Percentiles rank a stretch among this genome's conserved stretches.
These are phyloP conservation scores for Lanmaoa pseudosensibilis DNA, from an alignment of 768 basidiomycete genomes.

Conservation along the genomic window DNA sequence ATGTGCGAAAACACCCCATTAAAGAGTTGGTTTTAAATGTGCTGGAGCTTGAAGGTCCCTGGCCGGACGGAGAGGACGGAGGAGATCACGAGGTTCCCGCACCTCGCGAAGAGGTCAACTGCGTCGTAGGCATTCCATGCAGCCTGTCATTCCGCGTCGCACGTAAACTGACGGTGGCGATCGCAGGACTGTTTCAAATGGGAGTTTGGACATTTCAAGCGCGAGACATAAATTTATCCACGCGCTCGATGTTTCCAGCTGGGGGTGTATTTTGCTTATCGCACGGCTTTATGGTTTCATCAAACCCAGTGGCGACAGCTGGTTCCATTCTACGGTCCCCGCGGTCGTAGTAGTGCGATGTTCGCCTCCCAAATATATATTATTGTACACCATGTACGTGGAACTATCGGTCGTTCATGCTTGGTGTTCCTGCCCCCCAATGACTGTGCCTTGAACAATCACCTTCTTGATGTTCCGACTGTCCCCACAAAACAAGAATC, in stretches of 20 bases:
- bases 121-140: conserved; percentile 46
- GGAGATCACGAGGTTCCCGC: conserved; percentile 50
- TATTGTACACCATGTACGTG: conserved; percentile 7
- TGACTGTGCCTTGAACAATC: conserved; percentile 76
- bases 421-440: conserved; percentile 64
- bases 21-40: conserved; percentile 54
- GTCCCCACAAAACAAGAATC: conserved; percentile 85
- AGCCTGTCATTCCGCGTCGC: not conserved
- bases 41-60: conserved; percentile 46
- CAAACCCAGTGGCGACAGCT: not conserved
- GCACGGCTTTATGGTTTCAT: conserved; percentile 3
- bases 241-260: not conserved
- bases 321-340: not conserved
- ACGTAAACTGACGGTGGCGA: not conserved
- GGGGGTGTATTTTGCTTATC: not conserved
- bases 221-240: not conserved
- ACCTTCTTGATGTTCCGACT: conserved; percentile 80
- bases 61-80: conserved; percentile 39
- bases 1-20: conserved; percentile 57
- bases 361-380: not conserved
- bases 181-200: conserved; percentile 75
- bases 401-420: conserved; percentile 4
- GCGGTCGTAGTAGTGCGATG: conserved; percentile 1
- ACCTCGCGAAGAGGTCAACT: conserved; percentile 62
- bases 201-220: conserved; percentile 60